Evolutionary conservation across 2,329 filamentous ascomycete species (phyloP).

Genomic region (Clonostachys rhizophaga): DNA sequence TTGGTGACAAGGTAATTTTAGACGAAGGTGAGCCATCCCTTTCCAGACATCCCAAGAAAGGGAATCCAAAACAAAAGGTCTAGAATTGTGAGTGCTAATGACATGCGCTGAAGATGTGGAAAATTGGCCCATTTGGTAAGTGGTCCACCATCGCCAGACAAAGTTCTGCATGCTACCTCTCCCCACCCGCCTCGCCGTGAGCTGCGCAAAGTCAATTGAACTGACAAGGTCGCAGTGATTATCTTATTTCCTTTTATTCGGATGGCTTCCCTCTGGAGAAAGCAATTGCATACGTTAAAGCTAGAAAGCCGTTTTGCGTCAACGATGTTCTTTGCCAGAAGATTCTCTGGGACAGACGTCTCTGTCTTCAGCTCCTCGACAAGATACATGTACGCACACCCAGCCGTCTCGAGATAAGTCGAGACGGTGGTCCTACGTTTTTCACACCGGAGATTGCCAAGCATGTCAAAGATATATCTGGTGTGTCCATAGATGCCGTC

Average conservation of each 20-base stretch:
- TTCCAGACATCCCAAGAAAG: not conserved
- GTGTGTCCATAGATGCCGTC: conserved; percentile 67
- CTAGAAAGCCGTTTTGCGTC: conserved; percentile 93
- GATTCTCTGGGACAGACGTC: conserved; percentile 88
- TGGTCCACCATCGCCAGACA: conserved; percentile 3
- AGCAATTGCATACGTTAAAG: conserved; percentile 89
- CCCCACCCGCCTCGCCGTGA: not conserved
- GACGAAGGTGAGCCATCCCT: conserved; percentile 64
- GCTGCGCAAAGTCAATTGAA: not conserved
- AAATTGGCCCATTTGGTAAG: conserved; percentile 87
- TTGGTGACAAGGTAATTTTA: conserved; percentile 97
- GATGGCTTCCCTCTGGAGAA: conserved; percentile 97
- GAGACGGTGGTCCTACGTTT: conserved; percentile 82
- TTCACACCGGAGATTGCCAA: conserved; percentile 76
- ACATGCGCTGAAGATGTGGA: conserved; percentile 59
- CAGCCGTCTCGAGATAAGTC: conserved; percentile 81
- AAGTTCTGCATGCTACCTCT: not conserved
- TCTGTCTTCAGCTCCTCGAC: conserved; percentile 85
- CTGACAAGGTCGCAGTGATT: conserved; percentile 56
- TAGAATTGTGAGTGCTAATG: conserved; percentile 5
- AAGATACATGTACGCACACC: conserved; percentile 87
- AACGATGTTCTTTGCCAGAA: conserved; percentile 98
- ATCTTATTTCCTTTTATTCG: conserved; percentile 96
- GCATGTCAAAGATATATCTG: conserved; percentile 75
- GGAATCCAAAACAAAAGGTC: not conserved